A percentile compares a stretch with the other conserved stretches of the same genome.
phyloP scores from a whole-genome alignment of 192 early-diverging fungal genomes.

The Coemansia sp. region DNA sequence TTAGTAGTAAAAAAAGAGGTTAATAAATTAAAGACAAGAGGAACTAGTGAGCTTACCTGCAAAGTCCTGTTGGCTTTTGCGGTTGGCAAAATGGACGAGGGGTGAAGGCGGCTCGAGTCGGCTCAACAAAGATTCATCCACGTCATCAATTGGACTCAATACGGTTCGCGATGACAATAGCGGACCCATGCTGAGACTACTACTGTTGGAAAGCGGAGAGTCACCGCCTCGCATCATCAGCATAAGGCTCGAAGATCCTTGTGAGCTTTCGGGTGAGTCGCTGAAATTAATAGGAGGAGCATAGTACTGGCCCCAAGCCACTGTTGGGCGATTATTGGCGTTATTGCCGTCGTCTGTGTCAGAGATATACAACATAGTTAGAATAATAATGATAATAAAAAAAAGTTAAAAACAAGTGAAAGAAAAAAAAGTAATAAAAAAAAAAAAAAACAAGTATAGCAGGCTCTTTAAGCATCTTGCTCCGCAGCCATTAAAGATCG shows the following conservation, averaged over 20 bases:
- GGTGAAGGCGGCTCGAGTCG: not conserved
- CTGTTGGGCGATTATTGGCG: not conserved
- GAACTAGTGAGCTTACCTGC: not conserved
- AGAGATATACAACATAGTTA: slow-evolving; percentile 22
- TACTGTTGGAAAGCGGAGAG: slow-evolving; percentile 11
- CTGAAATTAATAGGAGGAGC: not conserved
- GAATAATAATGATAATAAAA: not conserved
- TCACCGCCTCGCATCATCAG: slow-evolving; percentile 10
- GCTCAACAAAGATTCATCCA: slow-evolving; percentile 24
- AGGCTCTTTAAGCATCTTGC: not conserved
- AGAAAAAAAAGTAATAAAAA: not conserved
- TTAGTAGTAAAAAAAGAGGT: not conserved
- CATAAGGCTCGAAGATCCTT: slow-evolving; percentile 20
- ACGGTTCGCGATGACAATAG: slow-evolving; percentile 17
- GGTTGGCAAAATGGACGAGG: not conserved
- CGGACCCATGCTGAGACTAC: slow-evolving; percentile 34
- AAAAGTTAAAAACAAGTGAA: not conserved
- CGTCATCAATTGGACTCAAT: slow-evolving; percentile 21
- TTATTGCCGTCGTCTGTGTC: slow-evolving; percentile 6
- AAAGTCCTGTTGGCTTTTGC: not conserved
- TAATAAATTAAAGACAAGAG: not conserved
- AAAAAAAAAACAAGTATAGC: not conserved
- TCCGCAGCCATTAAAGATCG: not conserved
- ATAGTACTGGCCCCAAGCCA: not conserved
- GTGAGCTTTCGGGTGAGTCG: slow-evolving; percentile 17